Percentiles rank a stretch among this genome's conserved stretches.
Evolutionary conservation across 768 basidiomycete species (phyloP).

Genomic region (Termitomyces sp.): DNA sequence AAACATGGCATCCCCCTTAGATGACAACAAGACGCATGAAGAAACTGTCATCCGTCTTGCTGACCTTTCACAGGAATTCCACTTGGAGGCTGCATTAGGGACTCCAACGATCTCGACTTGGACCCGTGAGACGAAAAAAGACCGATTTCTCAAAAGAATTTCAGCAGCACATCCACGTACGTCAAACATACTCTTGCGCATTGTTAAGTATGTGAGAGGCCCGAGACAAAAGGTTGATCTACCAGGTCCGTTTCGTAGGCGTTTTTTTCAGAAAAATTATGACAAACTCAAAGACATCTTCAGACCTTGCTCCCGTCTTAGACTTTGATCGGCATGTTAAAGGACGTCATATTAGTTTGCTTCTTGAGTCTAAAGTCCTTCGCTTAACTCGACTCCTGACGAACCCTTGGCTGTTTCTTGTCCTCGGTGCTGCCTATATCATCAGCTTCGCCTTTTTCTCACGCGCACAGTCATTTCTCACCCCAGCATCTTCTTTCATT

Average conservation of each 20-base stretch:
- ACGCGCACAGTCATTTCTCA: slow-evolving; percentile 67
- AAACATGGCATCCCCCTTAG: not conserved
- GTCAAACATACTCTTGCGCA: slow-evolving; percentile 12
- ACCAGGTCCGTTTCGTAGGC: slow-evolving; percentile 26
- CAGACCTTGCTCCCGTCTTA: slow-evolving; percentile 52
- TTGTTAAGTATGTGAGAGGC: slow-evolving; percentile 43
- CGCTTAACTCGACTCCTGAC: slow-evolving; percentile 47
- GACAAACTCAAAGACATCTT: slow-evolving; percentile 24
- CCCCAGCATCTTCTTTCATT: slow-evolving; percentile 56
- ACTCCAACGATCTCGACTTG: not conserved
- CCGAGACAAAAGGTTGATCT: slow-evolving; percentile 53
- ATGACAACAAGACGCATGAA: not conserved
- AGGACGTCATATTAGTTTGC: slow-evolving; percentile 28
- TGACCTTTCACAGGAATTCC: slow-evolving; percentile 9
- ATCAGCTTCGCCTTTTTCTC: slow-evolving; percentile 68
- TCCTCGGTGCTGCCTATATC: slow-evolving; percentile 59
- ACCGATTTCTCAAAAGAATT: slow-evolving; percentile 13
- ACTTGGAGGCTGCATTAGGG: slow-evolving; percentile 9
- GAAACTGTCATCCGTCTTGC: slow-evolving; percentile 5
- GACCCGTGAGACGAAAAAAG: slow-evolving; percentile 13
- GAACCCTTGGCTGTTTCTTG: slow-evolving; percentile 44
- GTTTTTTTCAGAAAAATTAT: not conserved
- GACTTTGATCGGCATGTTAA: slow-evolving; percentile 39
- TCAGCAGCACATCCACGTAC: slow-evolving; percentile 15
- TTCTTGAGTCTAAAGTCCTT: slow-evolving; percentile 51